Evolutionary conservation across 2,329 filamentous ascomycete genomes (phyloP).

Genomic region (Ophiocordyceps camponoti-leonardi): DNA sequence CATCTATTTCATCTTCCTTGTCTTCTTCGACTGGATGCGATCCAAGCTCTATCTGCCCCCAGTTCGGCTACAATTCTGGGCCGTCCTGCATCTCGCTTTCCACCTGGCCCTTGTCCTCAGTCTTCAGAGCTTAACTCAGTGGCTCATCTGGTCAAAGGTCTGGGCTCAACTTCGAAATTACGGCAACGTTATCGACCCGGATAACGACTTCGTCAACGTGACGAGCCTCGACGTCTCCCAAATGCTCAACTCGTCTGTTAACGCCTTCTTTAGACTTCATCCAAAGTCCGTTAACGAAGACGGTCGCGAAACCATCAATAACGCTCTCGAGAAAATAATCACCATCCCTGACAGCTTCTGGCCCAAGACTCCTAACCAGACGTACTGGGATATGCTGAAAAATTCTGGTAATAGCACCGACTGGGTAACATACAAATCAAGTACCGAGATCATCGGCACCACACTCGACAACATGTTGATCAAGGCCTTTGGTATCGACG

Average conservation of each 20-base stretch:
- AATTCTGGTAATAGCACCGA: slow-evolving; percentile 1
- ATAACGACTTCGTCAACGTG: slow-evolving; percentile 5
- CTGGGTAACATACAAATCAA: not conserved
- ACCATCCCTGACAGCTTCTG: slow-evolving; percentile 12
- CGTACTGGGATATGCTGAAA: too few species aligned
- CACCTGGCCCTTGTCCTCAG: slow-evolving; percentile 45
- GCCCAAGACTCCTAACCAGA: slow-evolving; percentile 4
- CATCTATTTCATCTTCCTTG: slow-evolving; percentile 26
- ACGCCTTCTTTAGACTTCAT: slow-evolving; percentile 10
- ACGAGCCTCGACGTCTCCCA: slow-evolving; percentile 7
- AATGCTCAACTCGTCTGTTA: slow-evolving; percentile 4
- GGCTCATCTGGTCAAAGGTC: slow-evolving; percentile 28
- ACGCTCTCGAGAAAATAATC: slow-evolving; percentile 12
- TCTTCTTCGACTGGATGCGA: slow-evolving; percentile 46
- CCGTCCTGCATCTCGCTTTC: slow-evolving; percentile 41
- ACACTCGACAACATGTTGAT: slow-evolving; percentile 13
- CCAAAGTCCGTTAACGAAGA: slow-evolving; percentile 8
- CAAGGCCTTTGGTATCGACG: slow-evolving; percentile 13
- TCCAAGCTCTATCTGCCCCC: slow-evolving; percentile 35
- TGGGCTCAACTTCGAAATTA: slow-evolving; percentile 12
- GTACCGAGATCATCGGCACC: slow-evolving; percentile 2
- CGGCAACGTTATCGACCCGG: slow-evolving; percentile 2
- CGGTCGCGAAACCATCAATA: slow-evolving; percentile 6
- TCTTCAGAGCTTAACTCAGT: slow-evolving; percentile 44
- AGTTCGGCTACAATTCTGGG: slow-evolving; percentile 42